phyloP scores from a whole-genome alignment of 2,329 filamentous ascomycete species.

The Fusarium brevicatenulatum region DNA sequence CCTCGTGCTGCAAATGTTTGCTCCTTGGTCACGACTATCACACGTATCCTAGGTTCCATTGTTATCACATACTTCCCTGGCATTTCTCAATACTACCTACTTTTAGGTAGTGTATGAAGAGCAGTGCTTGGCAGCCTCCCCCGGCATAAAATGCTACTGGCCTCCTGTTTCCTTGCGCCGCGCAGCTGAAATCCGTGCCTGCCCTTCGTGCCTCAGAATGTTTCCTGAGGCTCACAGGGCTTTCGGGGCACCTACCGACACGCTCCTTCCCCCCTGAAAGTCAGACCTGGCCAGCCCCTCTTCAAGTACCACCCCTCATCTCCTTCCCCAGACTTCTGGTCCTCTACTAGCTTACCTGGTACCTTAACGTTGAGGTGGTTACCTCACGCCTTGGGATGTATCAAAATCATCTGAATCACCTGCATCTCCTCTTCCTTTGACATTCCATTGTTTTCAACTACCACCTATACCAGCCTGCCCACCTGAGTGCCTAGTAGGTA shows the following conservation, averaged over 20 bases:
- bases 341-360: neutral
- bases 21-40: neutral
- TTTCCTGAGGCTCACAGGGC: conserved; percentile 19
- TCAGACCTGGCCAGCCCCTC: neutral
- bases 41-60: neutral
- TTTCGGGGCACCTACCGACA: neutral
- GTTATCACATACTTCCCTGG: neutral
- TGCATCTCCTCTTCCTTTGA: neutral
- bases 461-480: neutral
- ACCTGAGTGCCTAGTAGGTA: neutral
- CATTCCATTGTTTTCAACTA: neutral
- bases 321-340: conserved; percentile 14
- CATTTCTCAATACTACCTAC: neutral
- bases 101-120: neutral
- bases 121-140: neutral
- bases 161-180: neutral
- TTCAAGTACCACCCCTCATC: neutral
- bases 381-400: neutral
- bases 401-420: neutral
- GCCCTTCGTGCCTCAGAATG: neutral
- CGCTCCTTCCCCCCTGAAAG: conserved; percentile 18
- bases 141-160: neutral
- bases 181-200: neutral
- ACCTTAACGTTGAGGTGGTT: neutral
- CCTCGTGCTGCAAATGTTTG: neutral